phyloP scores from a whole-genome alignment of 768 basidiomycete species.

The Hortiboletus campestris region DNA sequence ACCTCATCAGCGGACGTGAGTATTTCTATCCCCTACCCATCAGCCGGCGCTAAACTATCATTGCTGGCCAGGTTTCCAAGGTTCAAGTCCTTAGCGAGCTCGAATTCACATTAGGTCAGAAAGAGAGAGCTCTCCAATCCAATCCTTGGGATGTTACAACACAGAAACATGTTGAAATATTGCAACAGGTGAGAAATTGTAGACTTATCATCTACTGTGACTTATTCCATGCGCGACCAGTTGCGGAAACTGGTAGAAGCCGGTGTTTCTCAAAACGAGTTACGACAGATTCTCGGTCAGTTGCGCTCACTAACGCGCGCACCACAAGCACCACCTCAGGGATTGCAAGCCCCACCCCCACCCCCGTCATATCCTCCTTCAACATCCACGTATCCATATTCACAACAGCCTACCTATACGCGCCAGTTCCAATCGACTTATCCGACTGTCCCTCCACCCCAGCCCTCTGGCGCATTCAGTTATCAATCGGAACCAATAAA shows the following conservation, averaged over 20 bases:
- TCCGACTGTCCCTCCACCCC: conserved; percentile 32
- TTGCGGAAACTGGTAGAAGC: conserved; percentile 71
- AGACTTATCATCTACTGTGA: neutral
- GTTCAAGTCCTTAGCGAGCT: conserved; percentile 81
- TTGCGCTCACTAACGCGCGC: conserved; percentile 60
- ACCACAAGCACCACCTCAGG: conserved; percentile 33
- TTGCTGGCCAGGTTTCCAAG: conserved; percentile 54
- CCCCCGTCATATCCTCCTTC: conserved; percentile 24
- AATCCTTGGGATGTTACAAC: conserved; percentile 72
- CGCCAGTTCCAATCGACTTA: conserved; percentile 31
- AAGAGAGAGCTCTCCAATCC: conserved; percentile 66
- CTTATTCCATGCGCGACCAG: conserved; percentile 34
- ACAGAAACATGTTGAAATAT: conserved; percentile 70
- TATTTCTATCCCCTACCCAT: conserved; percentile 7
- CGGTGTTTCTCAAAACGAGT: conserved; percentile 77
- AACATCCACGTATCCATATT: conserved; percentile 28
- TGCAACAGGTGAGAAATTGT: conserved; percentile 67
- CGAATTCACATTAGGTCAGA: conserved; percentile 77
- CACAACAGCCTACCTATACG: conserved; percentile 31
- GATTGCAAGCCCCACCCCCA: conserved; percentile 28
- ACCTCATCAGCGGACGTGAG: conserved; percentile 39
- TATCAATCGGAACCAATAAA: conserved; percentile 30
- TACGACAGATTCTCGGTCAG: conserved; percentile 72
- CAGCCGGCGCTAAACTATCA: neutral
- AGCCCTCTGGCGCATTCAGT: conserved; percentile 26